phyloP scores from a whole-genome alignment of 306 rosid species.

The Cicer judaicum region DNA sequence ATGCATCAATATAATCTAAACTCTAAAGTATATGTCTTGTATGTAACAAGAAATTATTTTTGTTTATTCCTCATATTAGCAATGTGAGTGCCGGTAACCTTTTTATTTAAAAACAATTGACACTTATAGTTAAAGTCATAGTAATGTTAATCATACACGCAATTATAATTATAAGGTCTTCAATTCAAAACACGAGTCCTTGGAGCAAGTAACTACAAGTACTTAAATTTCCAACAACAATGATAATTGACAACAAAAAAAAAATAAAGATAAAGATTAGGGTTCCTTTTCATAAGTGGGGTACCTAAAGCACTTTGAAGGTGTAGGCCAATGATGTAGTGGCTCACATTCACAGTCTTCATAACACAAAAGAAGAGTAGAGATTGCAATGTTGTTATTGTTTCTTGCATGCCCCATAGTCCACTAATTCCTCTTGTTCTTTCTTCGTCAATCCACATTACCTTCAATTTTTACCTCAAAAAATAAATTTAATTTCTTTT shows the following conservation, averaged over 20 bases:
- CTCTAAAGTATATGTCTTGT: background rate
- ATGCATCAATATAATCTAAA: conserved; percentile 18
- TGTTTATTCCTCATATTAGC: conserved; percentile 2
- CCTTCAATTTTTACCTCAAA: background rate
- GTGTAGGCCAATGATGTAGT: background rate
- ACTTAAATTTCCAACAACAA: conserved; percentile 3
- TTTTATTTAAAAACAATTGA: conserved; percentile 16
- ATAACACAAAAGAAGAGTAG: conserved; percentile 5
- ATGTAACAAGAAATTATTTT: background rate
- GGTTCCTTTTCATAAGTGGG: conserved; percentile 19
- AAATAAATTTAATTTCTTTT: background rate
- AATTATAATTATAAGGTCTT: background rate
- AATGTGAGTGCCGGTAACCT: conserved; percentile 27
- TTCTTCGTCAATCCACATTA: conserved; percentile 14
- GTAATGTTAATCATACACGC: conserved; percentile 4
- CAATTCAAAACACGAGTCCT: background rate
- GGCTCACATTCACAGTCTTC: conserved; percentile 1
- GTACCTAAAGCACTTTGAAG: conserved; percentile 1
- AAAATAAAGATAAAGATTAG: background rate
- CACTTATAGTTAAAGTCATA: conserved; percentile 14
- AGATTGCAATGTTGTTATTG: background rate
- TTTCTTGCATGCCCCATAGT: conserved; percentile 1
- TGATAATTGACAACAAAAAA: background rate
- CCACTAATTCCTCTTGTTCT: conserved; percentile 16
- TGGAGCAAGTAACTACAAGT: background rate